Evolutionary conservation across 2,329 filamentous ascomycete genomes (phyloP), one percentile per base, ranked within the genome.

Genomic region (Sclerotinia spermophila): DNA sequence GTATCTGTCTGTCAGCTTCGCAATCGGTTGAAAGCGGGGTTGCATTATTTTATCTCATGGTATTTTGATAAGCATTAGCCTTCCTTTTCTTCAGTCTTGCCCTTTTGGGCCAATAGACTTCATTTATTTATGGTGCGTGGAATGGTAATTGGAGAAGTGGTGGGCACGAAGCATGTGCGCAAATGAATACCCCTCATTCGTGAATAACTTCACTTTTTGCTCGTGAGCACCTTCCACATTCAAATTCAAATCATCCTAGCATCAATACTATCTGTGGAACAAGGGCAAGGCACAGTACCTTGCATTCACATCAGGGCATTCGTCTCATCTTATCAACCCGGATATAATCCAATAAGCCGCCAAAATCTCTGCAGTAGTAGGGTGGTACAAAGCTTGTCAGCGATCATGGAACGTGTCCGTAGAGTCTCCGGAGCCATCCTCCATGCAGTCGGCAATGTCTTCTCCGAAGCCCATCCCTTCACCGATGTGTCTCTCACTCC

Each of bases 401-500:
- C 30, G 8, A 65, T 15, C 21, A 65, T 65, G 45, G 33, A 65
- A 40, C 45, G 62, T 6, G 67, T 68, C 33, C 44, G 62, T 5
- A 73, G 56, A 27, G 73, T 75, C 68, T 75, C 74, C 71, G 74
- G 64, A 27, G 70, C n/a, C 51, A 72, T 73, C 42, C 45, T 75
- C 3, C 71, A 53, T 35, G 45, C 62, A 38, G 33, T 76, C 56
- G 71, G 58, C 51, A 76, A 75, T 64, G 65, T 69, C 33, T 27
- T 75, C 17, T 73, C 74, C 5, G 74, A 75, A 45, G 58, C 74
- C 48, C 72, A 70, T 24, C 64, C 64, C 48, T 71, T 73, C 45
- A 73, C 72, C 59, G 75, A 75, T 40, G 70, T 75, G 11, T 60
- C 76, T 44, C 72, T 76, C 17, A 64, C 51, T 11, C 68, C 74